phyloP scores from a whole-genome alignment of 2,329 filamentous ascomycete species.

The Tolypocladium ovalisporum region DNA sequence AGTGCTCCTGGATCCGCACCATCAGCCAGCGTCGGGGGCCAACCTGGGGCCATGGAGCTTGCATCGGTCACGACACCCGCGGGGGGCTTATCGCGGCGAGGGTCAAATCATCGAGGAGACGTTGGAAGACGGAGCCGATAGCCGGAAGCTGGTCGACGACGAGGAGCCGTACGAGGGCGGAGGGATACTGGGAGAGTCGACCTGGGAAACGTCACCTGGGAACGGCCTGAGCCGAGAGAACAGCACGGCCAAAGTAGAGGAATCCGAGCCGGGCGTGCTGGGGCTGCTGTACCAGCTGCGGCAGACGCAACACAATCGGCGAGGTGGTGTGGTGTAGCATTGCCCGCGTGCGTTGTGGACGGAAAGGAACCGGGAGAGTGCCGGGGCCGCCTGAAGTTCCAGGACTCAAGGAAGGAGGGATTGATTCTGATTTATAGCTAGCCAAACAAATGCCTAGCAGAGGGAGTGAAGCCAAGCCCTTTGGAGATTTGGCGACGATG shows the following conservation, averaged over 20 bases:
- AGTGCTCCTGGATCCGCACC: constrained; percentile 63
- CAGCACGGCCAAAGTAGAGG: constrained; percentile 33
- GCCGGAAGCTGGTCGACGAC: constrained; percentile 38
- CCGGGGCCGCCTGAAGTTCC: too few species aligned
- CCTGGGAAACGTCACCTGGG: constrained; percentile 46
- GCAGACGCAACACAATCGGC: constrained; percentile 41
- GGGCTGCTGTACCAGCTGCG: constrained; percentile 49
- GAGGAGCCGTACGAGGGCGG: constrained; percentile 39
- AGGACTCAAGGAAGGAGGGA: too few species aligned
- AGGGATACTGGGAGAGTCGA: constrained; percentile 44
- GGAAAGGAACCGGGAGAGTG: too few species aligned
- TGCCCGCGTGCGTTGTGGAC: too few species aligned
- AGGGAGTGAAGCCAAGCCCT: too few species aligned
- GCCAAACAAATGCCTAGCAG: too few species aligned
- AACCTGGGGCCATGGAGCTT: constrained; percentile 32
- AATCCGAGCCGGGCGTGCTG: constrained; percentile 42
- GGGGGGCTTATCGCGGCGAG: constrained; percentile 34
- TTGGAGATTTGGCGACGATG: not conserved
- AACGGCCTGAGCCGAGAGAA: constrained; percentile 40
- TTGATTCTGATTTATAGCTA: too few species aligned
- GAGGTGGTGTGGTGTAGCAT: constrained; percentile 25
- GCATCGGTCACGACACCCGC: constrained; percentile 33
- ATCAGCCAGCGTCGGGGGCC: constrained; percentile 48
- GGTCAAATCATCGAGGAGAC: constrained; percentile 46
- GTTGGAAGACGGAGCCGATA: constrained; percentile 32